phyloP scores from a whole-genome alignment of 768 basidiomycete species.

The Psilocybe azurescens region DNA sequence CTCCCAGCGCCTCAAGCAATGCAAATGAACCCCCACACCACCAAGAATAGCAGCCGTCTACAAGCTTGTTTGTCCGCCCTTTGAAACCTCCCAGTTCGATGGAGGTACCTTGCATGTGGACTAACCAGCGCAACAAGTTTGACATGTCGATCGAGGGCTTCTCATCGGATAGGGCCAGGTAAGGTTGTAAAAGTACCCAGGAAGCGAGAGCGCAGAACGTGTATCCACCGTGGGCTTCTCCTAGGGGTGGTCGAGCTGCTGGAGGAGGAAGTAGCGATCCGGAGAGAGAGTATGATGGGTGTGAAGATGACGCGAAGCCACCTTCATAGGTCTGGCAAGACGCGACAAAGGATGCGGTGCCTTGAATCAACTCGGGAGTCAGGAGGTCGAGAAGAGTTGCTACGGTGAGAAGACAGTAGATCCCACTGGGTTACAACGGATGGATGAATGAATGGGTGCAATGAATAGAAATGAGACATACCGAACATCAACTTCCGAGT shows the following conservation, averaged over 20 bases:
- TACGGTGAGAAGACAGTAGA: conserved; percentile 88
- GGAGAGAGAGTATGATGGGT: conserved; percentile 60
- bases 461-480: conserved; percentile 35
- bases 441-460: not conserved
- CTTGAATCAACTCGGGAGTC: conserved; percentile 84
- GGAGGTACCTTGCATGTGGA: conserved; percentile 82
- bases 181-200: conserved; percentile 78
- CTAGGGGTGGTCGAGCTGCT: conserved; percentile 67
- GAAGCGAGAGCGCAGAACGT: conserved; percentile 92
- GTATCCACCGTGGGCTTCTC: conserved; percentile 98
- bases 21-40: conserved; percentile 94
- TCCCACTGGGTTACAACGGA: conserved; percentile 59
- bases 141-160: conserved; percentile 58
- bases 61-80: conserved; percentile 96
- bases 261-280: conserved; percentile 37
- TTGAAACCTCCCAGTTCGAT: conserved; percentile 91
- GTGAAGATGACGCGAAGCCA: conserved; percentile 84
- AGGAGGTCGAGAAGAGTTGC: conserved; percentile 85
- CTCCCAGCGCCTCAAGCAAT: conserved; percentile 67
- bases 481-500: conserved; percentile 96
- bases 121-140: conserved; percentile 78
- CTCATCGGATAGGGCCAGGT: conserved; percentile 33
- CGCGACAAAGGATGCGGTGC: conserved; percentile 79
- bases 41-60: conserved; percentile 99
- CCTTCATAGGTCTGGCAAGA: conserved; percentile 98